These are phyloP conservation scores for Monilinia polystroma DNA, from an alignment of 2,329 filamentous ascomycete species.

Conservation along the genomic window DNA sequence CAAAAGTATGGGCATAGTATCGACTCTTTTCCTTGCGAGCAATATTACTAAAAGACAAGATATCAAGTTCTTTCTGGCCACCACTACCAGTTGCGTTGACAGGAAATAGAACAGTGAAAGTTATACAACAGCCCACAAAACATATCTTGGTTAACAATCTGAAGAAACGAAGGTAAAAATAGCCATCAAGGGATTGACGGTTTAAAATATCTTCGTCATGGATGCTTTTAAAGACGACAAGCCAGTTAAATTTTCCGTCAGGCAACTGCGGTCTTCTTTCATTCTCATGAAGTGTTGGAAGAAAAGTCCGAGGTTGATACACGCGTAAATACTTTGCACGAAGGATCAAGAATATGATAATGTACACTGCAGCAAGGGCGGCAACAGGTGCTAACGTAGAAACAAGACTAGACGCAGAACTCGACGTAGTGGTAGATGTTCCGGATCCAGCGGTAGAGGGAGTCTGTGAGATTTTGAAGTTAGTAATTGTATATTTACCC, in stretches of 20 bases:
- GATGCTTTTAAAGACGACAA: conserved; percentile 61
- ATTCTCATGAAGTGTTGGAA: conserved; percentile 49
- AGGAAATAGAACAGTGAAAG: conserved; percentile 77
- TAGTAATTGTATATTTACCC: neutral
- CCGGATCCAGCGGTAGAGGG: conserved; percentile 1
- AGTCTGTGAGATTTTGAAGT: conserved; percentile 2
- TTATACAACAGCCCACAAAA: conserved; percentile 77
- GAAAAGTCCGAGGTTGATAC: conserved; percentile 55
- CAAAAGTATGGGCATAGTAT: conserved; percentile 77
- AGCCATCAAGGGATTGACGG: conserved; percentile 88
- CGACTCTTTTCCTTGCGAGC: conserved; percentile 50
- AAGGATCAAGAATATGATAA: conserved; percentile 49
- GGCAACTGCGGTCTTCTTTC: conserved; percentile 60
- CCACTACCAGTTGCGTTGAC: conserved; percentile 81
- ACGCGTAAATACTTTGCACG: conserved; percentile 48
- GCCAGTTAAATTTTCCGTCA: conserved; percentile 62
- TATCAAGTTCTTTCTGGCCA: conserved; percentile 64
- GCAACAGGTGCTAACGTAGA: conserved; percentile 50
- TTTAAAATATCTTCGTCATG: conserved; percentile 78
- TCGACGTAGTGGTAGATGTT: conserved; percentile 21
- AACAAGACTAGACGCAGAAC: conserved; percentile 44
- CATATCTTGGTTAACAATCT: conserved; percentile 75
- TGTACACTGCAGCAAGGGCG: conserved; percentile 44
- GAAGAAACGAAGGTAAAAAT: conserved; percentile 84
- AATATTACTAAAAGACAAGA: conserved; percentile 80